A percentile compares a stretch with the other conserved stretches of the same genome.
These are phyloP conservation scores for Nemania diffusa DNA, from an alignment of 2,329 filamentous ascomycete species.

Conservation along the genomic window DNA sequence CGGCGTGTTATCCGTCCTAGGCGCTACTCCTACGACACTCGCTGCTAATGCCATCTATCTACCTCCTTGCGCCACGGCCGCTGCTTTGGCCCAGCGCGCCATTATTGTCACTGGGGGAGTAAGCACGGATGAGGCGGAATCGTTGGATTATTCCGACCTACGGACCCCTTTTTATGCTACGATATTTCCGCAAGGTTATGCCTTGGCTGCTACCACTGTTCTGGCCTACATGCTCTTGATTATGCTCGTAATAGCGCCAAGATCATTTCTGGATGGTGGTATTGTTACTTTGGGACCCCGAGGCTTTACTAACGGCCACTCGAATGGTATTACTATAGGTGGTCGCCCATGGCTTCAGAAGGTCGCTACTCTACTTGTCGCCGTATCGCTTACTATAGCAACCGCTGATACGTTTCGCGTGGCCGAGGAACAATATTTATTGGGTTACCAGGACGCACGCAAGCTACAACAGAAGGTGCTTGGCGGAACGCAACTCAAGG, in stretches of 20 bases:
- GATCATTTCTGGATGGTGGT: conserved; percentile 89
- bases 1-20: conserved; percentile 61
- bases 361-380: conserved; percentile 76
- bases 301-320: conserved; percentile 86
- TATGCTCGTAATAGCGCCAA: conserved; percentile 93
- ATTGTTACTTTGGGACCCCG: conserved; percentile 82
- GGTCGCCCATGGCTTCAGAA: conserved; percentile 95
- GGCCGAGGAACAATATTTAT: conserved; percentile 81
- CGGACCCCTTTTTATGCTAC: conserved; percentile 93
- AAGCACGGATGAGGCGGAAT: conserved; percentile 53
- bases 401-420: conserved; percentile 91
- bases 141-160: conserved; percentile 68
- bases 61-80: conserved; percentile 62
- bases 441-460: conserved; percentile 81
- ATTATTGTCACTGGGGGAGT: conserved; percentile 57
- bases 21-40: conserved; percentile 67
- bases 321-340: conserved; percentile 83
- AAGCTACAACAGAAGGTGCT: conserved; percentile 82
- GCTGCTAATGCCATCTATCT: conserved; percentile 68
- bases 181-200: conserved; percentile 91
- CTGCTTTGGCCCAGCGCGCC: conserved; percentile 51
- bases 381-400: conserved; percentile 91
- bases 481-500: conserved; percentile 84
- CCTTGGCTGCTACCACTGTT: conserved; percentile 89
- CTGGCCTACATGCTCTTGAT: conserved; percentile 92